Evolutionary conservation across 164 flowering plant species (phyloP).

Genomic region (Echeveria elegans): DNA sequence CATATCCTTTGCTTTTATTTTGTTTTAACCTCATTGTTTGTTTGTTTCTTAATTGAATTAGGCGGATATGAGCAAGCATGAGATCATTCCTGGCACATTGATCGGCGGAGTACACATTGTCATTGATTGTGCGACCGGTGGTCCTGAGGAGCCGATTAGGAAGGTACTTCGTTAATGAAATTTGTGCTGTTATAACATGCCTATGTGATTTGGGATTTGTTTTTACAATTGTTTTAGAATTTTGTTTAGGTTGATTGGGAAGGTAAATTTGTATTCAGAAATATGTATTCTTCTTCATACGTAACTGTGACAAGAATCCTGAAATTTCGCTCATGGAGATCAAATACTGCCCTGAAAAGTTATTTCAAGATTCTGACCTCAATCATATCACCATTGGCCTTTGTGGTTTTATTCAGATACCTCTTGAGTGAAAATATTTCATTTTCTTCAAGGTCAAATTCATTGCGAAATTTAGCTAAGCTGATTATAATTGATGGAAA

Average conservation of each 20-base stretch:
- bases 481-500: no score
- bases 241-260: no score
- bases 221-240: no score
- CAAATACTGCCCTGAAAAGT: slow-evolving; percentile 89
- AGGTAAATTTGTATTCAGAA: slow-evolving; percentile 97
- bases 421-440: no score
- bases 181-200: slow-evolving; percentile 28
- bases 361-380: slow-evolving; percentile 72
- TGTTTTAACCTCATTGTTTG: no score
- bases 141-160: slow-evolving; percentile 94
- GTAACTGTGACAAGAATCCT: slow-evolving; percentile 95
- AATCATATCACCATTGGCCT: slow-evolving; percentile 58
- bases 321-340: slow-evolving; percentile 97
- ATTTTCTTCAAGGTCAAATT: no score
- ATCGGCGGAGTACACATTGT: slow-evolving; percentile 89
- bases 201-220: no score
- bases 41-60: no score
- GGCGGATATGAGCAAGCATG: slow-evolving; percentile 94
- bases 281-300: slow-evolving; percentile 84
- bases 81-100: slow-evolving; percentile 87
- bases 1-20: no score
- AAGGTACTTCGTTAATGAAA: slow-evolving; percentile 32
- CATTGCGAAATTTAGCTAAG: no score
- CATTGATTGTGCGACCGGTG: no score
- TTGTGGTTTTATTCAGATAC: slow-evolving; percentile 98